Conservation (phyloP, 2,329 filamentous ascomycete genomes). For the Alternaria sp. region DNA sequence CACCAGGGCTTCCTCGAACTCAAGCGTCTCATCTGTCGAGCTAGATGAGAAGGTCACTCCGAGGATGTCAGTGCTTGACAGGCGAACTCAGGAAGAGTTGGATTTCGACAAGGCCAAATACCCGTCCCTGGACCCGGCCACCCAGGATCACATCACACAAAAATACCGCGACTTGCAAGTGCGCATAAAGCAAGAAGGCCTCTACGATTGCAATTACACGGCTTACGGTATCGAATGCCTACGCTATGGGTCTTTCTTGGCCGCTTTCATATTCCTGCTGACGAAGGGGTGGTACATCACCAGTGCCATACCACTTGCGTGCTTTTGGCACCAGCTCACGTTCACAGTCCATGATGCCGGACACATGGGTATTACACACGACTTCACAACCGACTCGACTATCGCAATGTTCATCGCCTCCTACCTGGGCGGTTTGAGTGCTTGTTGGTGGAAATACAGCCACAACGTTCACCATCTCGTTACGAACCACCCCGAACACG, state of each 20-base stretch:
- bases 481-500: slow-evolving; percentile 93
- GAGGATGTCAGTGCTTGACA: slow-evolving; percentile 70
- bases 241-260: slow-evolving; percentile 74
- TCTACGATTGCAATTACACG: slow-evolving; percentile 84
- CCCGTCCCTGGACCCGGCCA: slow-evolving; percentile 74
- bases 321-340: slow-evolving; percentile 92
- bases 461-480: slow-evolving; percentile 98
- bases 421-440: slow-evolving; percentile 84
- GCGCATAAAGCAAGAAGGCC: slow-evolving; percentile 72
- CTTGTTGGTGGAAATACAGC: slow-evolving; percentile 97
- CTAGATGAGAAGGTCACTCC: slow-evolving; percentile 48
- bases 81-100: slow-evolving; percentile 75
- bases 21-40: slow-evolving; percentile 64
- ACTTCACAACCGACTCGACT: slow-evolving; percentile 79
- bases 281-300: slow-evolving; percentile 55
- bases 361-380: slow-evolving; percentile 96
- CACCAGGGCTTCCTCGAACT: slow-evolving; percentile 59
- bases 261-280: slow-evolving; percentile 61
- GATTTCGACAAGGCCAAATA: slow-evolving; percentile 80
- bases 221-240: slow-evolving; percentile 77
- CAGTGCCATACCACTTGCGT: slow-evolving; percentile 77
- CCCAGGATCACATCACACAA: slow-evolving; percentile 75
- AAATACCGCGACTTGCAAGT: slow-evolving; percentile 84
- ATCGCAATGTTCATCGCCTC: slow-evolving; percentile 92
- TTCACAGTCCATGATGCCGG: slow-evolving; percentile 95